Conservation (phyloP, 352 stramenopile genomes). For the Phytophthora rubi region DNA sequence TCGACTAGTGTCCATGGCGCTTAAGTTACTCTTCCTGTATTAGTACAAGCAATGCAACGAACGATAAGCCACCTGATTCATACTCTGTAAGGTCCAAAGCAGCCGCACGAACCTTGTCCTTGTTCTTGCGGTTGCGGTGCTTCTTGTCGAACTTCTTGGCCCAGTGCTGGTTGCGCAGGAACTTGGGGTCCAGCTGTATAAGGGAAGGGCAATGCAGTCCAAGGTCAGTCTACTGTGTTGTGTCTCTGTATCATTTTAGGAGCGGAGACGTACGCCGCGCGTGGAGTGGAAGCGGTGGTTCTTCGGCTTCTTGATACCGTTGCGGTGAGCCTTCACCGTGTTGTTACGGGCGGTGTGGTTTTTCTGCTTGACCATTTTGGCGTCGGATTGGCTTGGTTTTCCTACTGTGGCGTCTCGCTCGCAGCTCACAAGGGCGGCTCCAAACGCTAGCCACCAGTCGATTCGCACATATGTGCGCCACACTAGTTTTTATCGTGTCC, state of each 20-base stretch:
- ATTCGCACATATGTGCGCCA: constrained; percentile 22
- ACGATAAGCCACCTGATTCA: not conserved
- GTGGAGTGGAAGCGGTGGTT: constrained; percentile 95
- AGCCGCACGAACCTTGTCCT: constrained; percentile 47
- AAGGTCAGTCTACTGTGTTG: not conserved
- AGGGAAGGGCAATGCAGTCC: not conserved
- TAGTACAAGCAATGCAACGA: constrained; percentile 1
- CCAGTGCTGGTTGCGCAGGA: constrained; percentile 98
- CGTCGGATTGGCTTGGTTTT: constrained; percentile 65
- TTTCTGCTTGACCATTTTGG: constrained; percentile 95
- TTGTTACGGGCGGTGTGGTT: constrained; percentile 98
- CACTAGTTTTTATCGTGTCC: not conserved
- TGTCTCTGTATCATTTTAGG: not conserved
- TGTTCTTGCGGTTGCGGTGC: constrained; percentile 71
- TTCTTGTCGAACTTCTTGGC: constrained; percentile 98
- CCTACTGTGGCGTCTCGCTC: constrained; percentile 39
- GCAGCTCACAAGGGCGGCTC: constrained; percentile 4
- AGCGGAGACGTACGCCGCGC: constrained; percentile 80
- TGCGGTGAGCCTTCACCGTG: constrained; percentile 97
- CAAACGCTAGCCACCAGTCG: constrained; percentile 40
- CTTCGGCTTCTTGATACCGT: constrained; percentile 98
- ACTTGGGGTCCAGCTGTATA: constrained; percentile 96
- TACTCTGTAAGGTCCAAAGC: not conserved
- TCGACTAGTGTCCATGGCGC: constrained; percentile 28
- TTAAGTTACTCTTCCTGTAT: constrained; percentile 58